Evolutionary conservation across 257 asterid species (phyloP).

Genomic region (Capsicum baccatum): DNA sequence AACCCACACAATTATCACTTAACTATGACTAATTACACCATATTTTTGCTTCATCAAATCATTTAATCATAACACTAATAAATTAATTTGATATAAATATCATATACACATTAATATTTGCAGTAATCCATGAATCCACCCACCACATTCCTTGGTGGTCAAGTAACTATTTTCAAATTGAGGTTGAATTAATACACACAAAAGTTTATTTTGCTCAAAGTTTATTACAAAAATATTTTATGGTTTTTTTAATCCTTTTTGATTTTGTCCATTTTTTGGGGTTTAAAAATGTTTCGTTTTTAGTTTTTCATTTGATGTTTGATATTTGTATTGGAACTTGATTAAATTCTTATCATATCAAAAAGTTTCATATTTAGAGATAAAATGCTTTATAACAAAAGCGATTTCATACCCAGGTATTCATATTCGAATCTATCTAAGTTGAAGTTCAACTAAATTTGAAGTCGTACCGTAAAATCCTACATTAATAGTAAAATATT

Average conservation of each 20-base stretch:
- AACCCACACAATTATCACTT: not conserved
- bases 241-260: not conserved
- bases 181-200: not conserved
- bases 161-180: not conserved
- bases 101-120: not conserved
- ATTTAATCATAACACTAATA: not conserved
- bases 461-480: too few relatives aligned
- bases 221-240: not conserved
- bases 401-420: too few relatives aligned
- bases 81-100: not conserved
- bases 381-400: too few relatives aligned
- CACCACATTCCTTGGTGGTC: not conserved
- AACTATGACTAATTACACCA: not conserved
- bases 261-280: not conserved
- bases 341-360: too few relatives aligned
- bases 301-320: too few relatives aligned
- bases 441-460: too few relatives aligned
- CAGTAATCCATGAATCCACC: not conserved
- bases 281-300: not conserved
- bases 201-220: not conserved
- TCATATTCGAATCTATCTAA: too few relatives aligned
- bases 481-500: too few relatives aligned
- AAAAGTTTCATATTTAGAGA: too few relatives aligned
- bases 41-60: not conserved
- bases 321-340: too few relatives aligned